These are phyloP conservation scores for cucumber (Cucumis sativus) DNA, from an alignment of 306 rosid genomes.

Conservation along the genomic window Cucumber_9930_V3 NC_026657.2:7360001-7360500, in stretches of 20 bases:
- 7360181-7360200: constrained; percentile 99
- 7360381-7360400: constrained; percentile 91
- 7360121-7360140: constrained; percentile 99
- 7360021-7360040: constrained; percentile 84
- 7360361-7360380: constrained; percentile 98
- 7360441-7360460: constrained; percentile 83
- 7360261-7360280: constrained; percentile 93
- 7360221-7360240: constrained; percentile 92
- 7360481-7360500: constrained; percentile 69
- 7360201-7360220: constrained; percentile 97
- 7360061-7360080: constrained; percentile 98
- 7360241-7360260: constrained; percentile 69
- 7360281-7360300: constrained; percentile 94
- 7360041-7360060: constrained; percentile 77
- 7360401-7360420: constrained; percentile 84
- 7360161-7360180: constrained; percentile 91
- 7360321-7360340: constrained; percentile 84
- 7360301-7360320: constrained; percentile 87
- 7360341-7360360: constrained; percentile 86
- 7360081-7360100: constrained; percentile 87
- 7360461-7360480: constrained; percentile 56
- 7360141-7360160: constrained; percentile 98
- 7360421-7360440: constrained; percentile 92
- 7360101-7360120: constrained; percentile 98
- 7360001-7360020: constrained; percentile 67